Evolutionary conservation across 805 yeast genomes (phyloP).

Genomic region (Huiozyma sinensis): DNA sequence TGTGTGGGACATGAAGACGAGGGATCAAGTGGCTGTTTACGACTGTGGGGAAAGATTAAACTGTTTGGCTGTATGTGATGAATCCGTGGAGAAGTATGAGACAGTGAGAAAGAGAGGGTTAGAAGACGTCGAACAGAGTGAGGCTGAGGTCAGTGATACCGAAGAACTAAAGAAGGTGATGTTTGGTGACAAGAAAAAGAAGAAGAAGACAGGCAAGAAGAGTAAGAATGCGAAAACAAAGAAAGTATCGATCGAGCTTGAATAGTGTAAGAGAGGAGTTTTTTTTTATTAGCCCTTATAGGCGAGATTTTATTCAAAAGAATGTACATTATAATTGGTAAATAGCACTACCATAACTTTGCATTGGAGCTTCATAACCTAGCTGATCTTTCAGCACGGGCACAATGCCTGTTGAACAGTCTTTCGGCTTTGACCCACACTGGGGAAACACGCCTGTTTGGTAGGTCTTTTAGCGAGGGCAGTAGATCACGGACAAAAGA

Average conservation of each 20-base stretch:
- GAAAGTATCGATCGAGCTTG: constrained; percentile 47
- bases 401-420: constrained; percentile 75
- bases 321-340: too few species aligned
- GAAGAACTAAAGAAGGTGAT: constrained; percentile 51
- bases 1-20: constrained; percentile 64
- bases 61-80: constrained; percentile 70
- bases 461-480: constrained; percentile 80
- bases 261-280: constrained; percentile 22
- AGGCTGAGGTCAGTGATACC: constrained; percentile 58
- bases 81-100: constrained; percentile 59
- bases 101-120: constrained; percentile 52
- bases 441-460: constrained; percentile 69
- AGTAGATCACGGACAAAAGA: constrained; percentile 76
- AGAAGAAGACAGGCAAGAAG: constrained; percentile 33
- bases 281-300: too few species aligned
- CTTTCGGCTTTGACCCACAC: constrained; percentile 89
- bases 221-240: constrained; percentile 31
- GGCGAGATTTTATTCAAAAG: too few species aligned
- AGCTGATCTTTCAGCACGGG: constrained; percentile 46
- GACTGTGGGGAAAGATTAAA: constrained; percentile 85
- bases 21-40: constrained; percentile 83
- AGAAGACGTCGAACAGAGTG: constrained; percentile 52
- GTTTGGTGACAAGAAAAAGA: constrained; percentile 36
- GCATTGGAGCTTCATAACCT: constrained; percentile 25
- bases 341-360: too few species aligned